phyloP scores from a whole-genome alignment of 2,329 filamentous ascomycete species.

The Cladosporium austrohemisphaericum region DNA sequence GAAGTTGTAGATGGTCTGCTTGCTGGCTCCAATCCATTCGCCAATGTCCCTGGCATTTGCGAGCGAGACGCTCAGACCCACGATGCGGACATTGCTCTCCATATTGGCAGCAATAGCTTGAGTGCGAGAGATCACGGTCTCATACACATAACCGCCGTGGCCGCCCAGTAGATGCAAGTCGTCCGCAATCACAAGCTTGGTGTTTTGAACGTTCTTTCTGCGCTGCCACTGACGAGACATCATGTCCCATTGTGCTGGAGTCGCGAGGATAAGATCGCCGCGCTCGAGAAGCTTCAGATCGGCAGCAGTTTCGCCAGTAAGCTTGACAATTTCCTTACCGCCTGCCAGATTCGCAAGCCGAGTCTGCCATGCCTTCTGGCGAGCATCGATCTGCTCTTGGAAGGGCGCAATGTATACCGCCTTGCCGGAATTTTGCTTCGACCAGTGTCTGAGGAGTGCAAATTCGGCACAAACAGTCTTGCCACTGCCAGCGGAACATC shows the following conservation, averaged over 20 bases:
- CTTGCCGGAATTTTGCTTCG: slow-evolving; percentile 64
- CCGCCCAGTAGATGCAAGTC: slow-evolving; percentile 92
- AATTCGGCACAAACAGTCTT: slow-evolving; percentile 98
- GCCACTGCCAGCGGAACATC: slow-evolving; percentile 87
- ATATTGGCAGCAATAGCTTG: slow-evolving; percentile 90
- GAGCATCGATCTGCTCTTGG: slow-evolving; percentile 83
- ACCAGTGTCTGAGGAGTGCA: slow-evolving; percentile 84
- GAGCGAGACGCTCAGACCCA: slow-evolving; percentile 86
- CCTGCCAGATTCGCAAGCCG: slow-evolving; percentile 69
- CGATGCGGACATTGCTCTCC: slow-evolving; percentile 76
- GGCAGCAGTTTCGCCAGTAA: slow-evolving; percentile 86
- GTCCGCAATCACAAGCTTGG: slow-evolving; percentile 89
- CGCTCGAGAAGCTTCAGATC: slow-evolving; percentile 85
- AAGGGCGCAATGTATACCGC: slow-evolving; percentile 94
- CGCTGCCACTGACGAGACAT: slow-evolving; percentile 94
- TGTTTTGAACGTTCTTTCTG: slow-evolving; percentile 87
- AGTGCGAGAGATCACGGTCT: slow-evolving; percentile 96
- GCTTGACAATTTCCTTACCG: slow-evolving; percentile 85
- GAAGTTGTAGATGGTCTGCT: slow-evolving; percentile 99
- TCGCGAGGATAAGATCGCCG: slow-evolving; percentile 86
- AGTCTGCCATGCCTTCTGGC: slow-evolving; percentile 79
- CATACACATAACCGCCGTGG: slow-evolving; percentile 82
- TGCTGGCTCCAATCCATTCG: slow-evolving; percentile 96
- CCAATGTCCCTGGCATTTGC: slow-evolving; percentile 91
- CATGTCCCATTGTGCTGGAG: slow-evolving; percentile 92